These are phyloP conservation scores for Alternaria metachromatica DNA, from an alignment of 2,329 filamentous ascomycete genomes.

Conservation along the genomic window DNA sequence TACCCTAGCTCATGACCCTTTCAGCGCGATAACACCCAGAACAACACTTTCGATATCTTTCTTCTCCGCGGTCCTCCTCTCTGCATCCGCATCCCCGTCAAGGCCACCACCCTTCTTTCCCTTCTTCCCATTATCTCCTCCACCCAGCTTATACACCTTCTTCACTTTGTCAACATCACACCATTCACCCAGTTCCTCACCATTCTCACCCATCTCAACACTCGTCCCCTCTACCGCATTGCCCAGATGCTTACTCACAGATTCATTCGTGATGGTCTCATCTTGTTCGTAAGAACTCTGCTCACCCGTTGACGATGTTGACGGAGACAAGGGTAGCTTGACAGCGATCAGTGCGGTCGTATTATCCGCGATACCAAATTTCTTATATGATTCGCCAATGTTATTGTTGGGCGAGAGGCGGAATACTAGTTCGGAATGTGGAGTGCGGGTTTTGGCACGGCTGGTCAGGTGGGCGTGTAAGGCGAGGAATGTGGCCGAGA, in stretches of 20 bases:
- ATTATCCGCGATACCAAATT: conserved; percentile 77
- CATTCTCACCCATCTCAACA: conserved; percentile 29
- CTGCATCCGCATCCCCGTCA: conserved; percentile 20
- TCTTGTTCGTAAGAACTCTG: neutral
- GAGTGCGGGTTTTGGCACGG: conserved; percentile 74
- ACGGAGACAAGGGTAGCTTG: conserved; percentile 67
- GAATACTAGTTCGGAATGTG: conserved; percentile 88
- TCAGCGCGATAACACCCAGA: conserved; percentile 78
- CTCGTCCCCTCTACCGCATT: conserved; percentile 32
- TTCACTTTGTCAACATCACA: conserved; percentile 66
- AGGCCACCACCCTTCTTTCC: conserved; percentile 43
- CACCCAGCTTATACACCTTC: conserved; percentile 85
- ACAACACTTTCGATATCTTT: conserved; percentile 72
- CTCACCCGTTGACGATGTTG: neutral
- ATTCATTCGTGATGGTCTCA: conserved; percentile 25
- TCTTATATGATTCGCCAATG: conserved; percentile 89
- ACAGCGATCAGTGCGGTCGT: conserved; percentile 79
- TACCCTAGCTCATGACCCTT: conserved; percentile 58
- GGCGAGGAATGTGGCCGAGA: conserved; percentile 80
- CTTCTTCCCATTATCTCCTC: conserved; percentile 55
- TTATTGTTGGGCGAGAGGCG: conserved; percentile 83
- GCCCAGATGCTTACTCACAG: conserved; percentile 36
- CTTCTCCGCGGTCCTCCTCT: conserved; percentile 52
- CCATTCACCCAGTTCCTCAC: conserved; percentile 59
- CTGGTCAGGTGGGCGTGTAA: conserved; percentile 68